Base-by-base conservation (phyloP, 179 eudicot genomes). In the Camellia oleifera region DNA sequence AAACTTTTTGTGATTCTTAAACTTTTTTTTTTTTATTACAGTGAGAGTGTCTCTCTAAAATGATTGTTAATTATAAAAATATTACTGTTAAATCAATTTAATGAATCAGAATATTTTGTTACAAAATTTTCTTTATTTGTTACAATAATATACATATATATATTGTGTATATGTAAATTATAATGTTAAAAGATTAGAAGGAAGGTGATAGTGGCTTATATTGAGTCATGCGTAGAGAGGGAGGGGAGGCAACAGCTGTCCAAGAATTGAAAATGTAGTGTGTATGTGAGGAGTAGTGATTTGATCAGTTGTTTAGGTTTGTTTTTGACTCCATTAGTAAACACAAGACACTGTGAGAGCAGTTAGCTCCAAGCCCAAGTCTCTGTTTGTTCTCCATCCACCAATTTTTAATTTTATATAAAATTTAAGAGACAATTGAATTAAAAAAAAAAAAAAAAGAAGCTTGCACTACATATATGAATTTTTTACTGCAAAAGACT, bases 161-260 rank as follows among this genome's bases (percentile, higher is more conserved):
- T 45, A 44, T 8, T 26, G 32, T 26, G 32, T 26, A 26, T 26
- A 26, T 26, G 32, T 26, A 26, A 26, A 26, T 26, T 26, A 26
- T 26, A 26, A 26, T 26, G 32, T 26, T 18, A 2, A 56, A 15
- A 32, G 26, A 46, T 18, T 3, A 69, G 48, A 53, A 5, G 32
- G 32, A 1, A 26, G 32, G 1, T 13, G 64, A n/a, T 1, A n/a
- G 63, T n/a, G 40, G 17, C 53, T 45, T 79, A 42, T 70, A 72
- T 61, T 79, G 53, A 53, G 71, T 72, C 81, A 61, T 71, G 81
- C 72, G 81, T 72, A 26, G 32, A 26, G 32, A 63, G 13, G 77
- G 62, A 74, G 77, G 72, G 53, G 46, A 62, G 57, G 18, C 65
- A 56, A 45, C 60, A 44, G 69, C 69, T 79, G 68, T 45, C 14